A percentile compares a stretch with the other conserved stretches of the same genome.
Conservation (phyloP, 352 stramenopile species). For the Globisporangium spinosum region DNA sequence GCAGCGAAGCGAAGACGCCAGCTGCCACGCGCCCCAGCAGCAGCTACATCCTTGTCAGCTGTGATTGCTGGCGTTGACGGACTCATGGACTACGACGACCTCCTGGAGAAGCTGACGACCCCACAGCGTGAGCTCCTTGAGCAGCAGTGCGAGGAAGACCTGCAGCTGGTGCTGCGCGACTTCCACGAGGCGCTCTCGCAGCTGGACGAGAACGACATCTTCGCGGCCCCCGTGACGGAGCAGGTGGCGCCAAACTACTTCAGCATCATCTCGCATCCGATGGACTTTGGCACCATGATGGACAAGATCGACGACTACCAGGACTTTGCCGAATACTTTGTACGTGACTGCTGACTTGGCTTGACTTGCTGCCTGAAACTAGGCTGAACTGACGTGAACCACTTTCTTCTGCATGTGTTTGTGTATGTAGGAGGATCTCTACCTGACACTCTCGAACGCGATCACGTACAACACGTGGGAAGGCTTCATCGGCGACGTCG, state of each 20-base stretch:
- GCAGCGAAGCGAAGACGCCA: conserved; percentile 9
- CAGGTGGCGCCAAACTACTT: conserved; percentile 92
- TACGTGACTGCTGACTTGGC: conserved; percentile 22
- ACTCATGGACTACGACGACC: conserved; percentile 41
- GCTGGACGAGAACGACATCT: conserved; percentile 81
- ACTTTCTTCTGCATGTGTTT: conserved; percentile 6
- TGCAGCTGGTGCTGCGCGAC: conserved; percentile 48
- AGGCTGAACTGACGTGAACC: conserved; percentile 7
- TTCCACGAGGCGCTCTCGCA: conserved; percentile 72
- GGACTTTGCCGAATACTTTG: conserved; percentile 75
- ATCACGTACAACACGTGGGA: conserved; percentile 79
- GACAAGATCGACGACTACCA: conserved; percentile 73
- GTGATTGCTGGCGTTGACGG: conserved; percentile 16
- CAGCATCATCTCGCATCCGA: conserved; percentile 83
- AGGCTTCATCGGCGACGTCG: conserved; percentile 48
- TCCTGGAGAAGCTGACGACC: conserved; percentile 49
- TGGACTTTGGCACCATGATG: conserved; percentile 94
- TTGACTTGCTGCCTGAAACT: background rate
- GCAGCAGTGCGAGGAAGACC: conserved; percentile 54
- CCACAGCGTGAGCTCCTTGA: conserved; percentile 54
- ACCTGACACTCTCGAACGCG: conserved; percentile 77
- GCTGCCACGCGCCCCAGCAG: conserved; percentile 28
- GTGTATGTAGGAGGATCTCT: conserved; percentile 50
- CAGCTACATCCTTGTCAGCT: conserved; percentile 21
- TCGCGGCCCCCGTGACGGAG: conserved; percentile 87